phyloP scores from a whole-genome alignment of 495 filamentous ascomycete genomes.

The Penicillium verhagenii region DNA sequence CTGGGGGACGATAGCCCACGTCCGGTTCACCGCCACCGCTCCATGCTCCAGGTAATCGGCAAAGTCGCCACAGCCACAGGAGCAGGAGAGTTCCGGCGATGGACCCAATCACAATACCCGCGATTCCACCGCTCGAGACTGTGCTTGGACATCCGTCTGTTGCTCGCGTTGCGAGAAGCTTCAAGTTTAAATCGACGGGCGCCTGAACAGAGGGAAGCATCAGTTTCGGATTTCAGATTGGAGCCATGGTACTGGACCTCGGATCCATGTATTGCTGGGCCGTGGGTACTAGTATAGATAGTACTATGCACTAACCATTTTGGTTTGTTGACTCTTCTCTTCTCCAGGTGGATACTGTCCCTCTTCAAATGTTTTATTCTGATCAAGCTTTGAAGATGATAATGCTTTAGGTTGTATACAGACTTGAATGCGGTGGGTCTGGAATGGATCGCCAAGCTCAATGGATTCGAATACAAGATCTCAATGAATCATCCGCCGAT shows the following conservation, averaged over 20 bases:
- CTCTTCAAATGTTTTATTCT: not conserved
- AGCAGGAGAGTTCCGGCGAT: slow-evolving; percentile 55
- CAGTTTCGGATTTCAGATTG: not conserved
- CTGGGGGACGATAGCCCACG: slow-evolving; percentile 23
- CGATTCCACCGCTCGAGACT: slow-evolving; percentile 54
- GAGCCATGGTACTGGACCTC: not conserved
- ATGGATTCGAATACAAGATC: not conserved
- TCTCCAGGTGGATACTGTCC: not conserved
- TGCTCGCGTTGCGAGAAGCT: slow-evolving; percentile 27
- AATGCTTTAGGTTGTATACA: not conserved
- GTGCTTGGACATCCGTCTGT: slow-evolving; percentile 33
- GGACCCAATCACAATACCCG: slow-evolving; percentile 60
- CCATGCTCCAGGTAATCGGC: slow-evolving; percentile 22
- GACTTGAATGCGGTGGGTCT: not conserved
- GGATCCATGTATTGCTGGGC: not conserved
- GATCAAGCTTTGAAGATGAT: not conserved
- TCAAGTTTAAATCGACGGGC: slow-evolving; percentile 9
- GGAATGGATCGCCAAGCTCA: not conserved
- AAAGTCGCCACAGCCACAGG: slow-evolving; percentile 48
- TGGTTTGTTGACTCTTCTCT: not conserved
- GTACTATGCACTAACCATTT: not conserved
- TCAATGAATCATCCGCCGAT: not conserved
- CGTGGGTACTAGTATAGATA: no score
- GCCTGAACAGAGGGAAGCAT: slow-evolving; percentile 13
- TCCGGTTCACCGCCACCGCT: slow-evolving; percentile 24